These are phyloP conservation scores for Teunomyces lycoperdinae DNA, from an alignment of 805 yeast species.

Conservation along the genomic window DNA sequence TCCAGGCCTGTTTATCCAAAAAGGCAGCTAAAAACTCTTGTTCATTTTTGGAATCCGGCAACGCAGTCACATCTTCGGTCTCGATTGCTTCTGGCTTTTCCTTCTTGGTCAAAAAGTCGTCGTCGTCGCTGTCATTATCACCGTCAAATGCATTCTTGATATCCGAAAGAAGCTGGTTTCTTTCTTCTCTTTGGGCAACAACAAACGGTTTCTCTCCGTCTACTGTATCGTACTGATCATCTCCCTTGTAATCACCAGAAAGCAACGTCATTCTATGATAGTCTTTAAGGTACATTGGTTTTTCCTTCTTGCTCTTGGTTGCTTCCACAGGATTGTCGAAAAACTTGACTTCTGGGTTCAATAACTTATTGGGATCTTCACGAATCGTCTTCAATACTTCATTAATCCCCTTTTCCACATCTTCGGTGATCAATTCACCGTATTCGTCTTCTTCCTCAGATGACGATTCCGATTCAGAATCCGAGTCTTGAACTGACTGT, in stretches of 20 bases:
- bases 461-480: slow-evolving; percentile 36
- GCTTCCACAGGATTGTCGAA: slow-evolving; percentile 60
- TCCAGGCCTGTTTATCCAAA: slow-evolving; percentile 82
- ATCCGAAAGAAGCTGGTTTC: slow-evolving; percentile 68
- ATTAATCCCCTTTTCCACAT: slow-evolving; percentile 75
- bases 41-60: slow-evolving; percentile 66
- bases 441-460: slow-evolving; percentile 84
- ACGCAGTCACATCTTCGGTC: slow-evolving; percentile 21
- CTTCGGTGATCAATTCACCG: slow-evolving; percentile 84
- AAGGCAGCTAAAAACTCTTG: slow-evolving; percentile 73
- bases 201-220: slow-evolving; percentile 67
- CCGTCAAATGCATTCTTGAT: slow-evolving; percentile 63
- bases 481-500: slow-evolving; percentile 22
- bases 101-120: slow-evolving; percentile 58
- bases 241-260: slow-evolving; percentile 58
- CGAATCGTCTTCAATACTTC: slow-evolving; percentile 70
- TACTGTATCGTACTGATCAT: slow-evolving; percentile 50
- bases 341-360: slow-evolving; percentile 69
- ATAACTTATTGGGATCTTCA: slow-evolving; percentile 60
- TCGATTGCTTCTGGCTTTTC: slow-evolving; percentile 25
- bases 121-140: slow-evolving; percentile 40
- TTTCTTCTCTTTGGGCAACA: slow-evolving; percentile 72
- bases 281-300: slow-evolving; percentile 87
- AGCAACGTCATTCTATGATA: slow-evolving; percentile 83
- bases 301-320: slow-evolving; percentile 31